Evolutionary conservation across 2,329 filamentous ascomycete genomes (phyloP).

Genomic region (Graphiopsis chlorocephala): DNA sequence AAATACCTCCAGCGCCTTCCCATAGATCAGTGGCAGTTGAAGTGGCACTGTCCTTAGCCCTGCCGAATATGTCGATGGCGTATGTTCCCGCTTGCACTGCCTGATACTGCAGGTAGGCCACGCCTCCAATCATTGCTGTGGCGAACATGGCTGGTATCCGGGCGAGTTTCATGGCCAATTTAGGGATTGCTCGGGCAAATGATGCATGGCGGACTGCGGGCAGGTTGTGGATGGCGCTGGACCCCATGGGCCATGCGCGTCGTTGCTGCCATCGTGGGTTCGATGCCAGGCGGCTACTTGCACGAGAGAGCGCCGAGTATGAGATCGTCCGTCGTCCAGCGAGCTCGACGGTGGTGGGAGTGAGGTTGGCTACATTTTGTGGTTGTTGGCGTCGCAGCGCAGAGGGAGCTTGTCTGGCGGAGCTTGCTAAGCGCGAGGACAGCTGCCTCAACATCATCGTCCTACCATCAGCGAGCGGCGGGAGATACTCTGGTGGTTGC

Average conservation of each 20-base stretch:
- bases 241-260: slow-evolving; percentile 71
- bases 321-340: slow-evolving; percentile 27
- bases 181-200: slow-evolving; percentile 70
- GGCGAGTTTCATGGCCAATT: slow-evolving; percentile 83
- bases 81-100: slow-evolving; percentile 78
- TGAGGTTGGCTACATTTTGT: slow-evolving; percentile 27
- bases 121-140: slow-evolving; percentile 77
- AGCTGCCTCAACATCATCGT: slow-evolving; percentile 58
- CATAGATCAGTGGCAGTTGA: slow-evolving; percentile 68
- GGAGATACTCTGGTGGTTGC: neutral
- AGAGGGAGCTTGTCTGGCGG: slow-evolving; percentile 60
- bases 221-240: slow-evolving; percentile 79
- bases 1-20: slow-evolving; percentile 69
- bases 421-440: slow-evolving; percentile 67
- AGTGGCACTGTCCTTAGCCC: slow-evolving; percentile 68
- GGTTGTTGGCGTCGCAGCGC: slow-evolving; percentile 45
- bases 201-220: slow-evolving; percentile 62
- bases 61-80: slow-evolving; percentile 71
- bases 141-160: slow-evolving; percentile 89
- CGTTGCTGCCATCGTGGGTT: slow-evolving; percentile 35
- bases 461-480: slow-evolving; percentile 18
- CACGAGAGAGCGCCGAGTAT: slow-evolving; percentile 24
- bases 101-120: slow-evolving; percentile 95
- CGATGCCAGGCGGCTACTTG: slow-evolving; percentile 17
- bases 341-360: slow-evolving; percentile 20